A percentile compares a stretch with the other conserved stretches of the same genome.
Conservation (phyloP, 495 filamentous ascomycete genomes). For the Amniculicola lignicola region DNA sequence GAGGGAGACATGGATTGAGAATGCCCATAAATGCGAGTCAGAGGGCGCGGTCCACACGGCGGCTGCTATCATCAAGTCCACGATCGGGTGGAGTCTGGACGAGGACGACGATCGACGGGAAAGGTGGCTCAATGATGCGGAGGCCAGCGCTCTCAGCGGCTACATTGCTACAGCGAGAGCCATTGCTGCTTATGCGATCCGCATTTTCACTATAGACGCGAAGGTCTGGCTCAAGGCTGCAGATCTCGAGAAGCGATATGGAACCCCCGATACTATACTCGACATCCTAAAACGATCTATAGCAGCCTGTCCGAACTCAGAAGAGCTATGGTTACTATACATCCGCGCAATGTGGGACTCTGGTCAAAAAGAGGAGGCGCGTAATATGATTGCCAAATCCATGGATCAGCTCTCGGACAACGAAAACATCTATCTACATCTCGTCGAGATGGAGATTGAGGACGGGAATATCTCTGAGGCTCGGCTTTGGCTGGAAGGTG, state of each 20-base stretch:
- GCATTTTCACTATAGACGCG: conserved; percentile 78
- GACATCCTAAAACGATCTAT: conserved; percentile 87
- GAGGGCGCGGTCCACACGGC: conserved; percentile 87
- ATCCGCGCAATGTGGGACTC: conserved; percentile 90
- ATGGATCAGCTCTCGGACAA: conserved; percentile 93
- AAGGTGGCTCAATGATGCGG: conserved; percentile 91
- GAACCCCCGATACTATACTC: conserved; percentile 77
- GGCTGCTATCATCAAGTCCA: conserved; percentile 83
- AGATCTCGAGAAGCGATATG: conserved; percentile 87
- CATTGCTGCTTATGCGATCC: conserved; percentile 86
- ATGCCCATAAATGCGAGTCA: conserved; percentile 92
- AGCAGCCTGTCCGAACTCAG: conserved; percentile 79
- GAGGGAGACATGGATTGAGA: conserved; percentile 92
- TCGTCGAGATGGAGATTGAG: conserved; percentile 91
- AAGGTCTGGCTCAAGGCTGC: conserved; percentile 84
- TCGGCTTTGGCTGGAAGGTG: conserved; percentile 71
- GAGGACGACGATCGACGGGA: conserved; percentile 97
- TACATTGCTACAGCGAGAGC: conserved; percentile 87
- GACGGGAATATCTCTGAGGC: conserved; percentile 76
- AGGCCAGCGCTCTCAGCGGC: conserved; percentile 68
- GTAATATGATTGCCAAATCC: conserved; percentile 75
- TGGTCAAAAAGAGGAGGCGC: conserved; percentile 78
- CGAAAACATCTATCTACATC: conserved; percentile 94
- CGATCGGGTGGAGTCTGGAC: conserved; percentile 87
- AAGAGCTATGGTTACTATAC: conserved; percentile 93